Evolutionary conservation across 139 green algal species (phyloP).

Genomic region (Dunaliella sp.): DNA sequence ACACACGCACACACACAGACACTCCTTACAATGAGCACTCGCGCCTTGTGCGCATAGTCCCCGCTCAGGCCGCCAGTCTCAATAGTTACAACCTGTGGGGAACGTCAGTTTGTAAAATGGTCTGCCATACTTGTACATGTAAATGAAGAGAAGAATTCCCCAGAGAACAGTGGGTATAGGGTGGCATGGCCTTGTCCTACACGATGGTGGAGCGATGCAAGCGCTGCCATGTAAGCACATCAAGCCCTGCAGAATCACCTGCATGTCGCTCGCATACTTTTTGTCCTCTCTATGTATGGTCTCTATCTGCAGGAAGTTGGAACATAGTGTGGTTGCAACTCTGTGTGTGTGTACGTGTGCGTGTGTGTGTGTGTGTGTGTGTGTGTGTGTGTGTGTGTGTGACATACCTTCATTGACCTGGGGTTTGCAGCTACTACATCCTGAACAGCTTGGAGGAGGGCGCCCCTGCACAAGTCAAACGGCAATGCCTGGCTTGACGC

Average conservation of each 20-base stretch:
- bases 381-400: too few species aligned
- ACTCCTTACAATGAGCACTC: conserved; percentile 59
- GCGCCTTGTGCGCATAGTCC: conserved; percentile 41
- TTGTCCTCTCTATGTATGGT: background rate
- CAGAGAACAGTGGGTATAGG: background rate
- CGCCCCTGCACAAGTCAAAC: too few species aligned
- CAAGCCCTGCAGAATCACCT: too few species aligned
- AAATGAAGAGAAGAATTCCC: background rate
- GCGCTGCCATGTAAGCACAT: too few species aligned
- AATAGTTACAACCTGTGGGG: conserved; percentile 60
- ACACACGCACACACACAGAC: too few species aligned
- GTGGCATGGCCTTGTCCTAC: too few species aligned
- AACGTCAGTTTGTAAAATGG: conserved; percentile 8
- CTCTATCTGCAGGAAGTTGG: background rate
- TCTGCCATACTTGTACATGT: conserved; percentile 23
- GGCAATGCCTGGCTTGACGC: too few species aligned
- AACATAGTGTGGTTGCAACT: too few species aligned
- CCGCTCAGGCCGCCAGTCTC: conserved; percentile 55
- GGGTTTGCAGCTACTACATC: conserved; percentile 45
- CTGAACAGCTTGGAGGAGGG: conserved; percentile 50
- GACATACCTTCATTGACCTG: conserved; percentile 55
- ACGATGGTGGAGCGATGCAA: too few species aligned
- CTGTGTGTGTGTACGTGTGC: too few species aligned
- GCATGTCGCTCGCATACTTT: background rate
- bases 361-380: too few species aligned